Conservation (phyloP, 805 yeast species). For the Wickerhamiella parazyma region DNA sequence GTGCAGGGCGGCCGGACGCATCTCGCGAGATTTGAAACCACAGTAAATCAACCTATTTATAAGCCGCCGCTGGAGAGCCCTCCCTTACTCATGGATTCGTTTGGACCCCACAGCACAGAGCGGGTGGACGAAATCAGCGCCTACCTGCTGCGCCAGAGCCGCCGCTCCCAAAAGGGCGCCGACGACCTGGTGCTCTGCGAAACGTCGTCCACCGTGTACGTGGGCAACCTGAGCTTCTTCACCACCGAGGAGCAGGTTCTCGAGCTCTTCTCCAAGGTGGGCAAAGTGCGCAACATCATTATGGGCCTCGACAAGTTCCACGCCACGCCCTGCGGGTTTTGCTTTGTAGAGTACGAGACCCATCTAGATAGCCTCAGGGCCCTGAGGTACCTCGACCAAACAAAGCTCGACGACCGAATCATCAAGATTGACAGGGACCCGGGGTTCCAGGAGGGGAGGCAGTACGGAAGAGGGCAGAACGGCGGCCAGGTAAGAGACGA, state of each 20-base stretch:
- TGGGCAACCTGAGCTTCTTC: slow-evolving; percentile 78
- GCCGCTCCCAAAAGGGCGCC: slow-evolving; percentile 23
- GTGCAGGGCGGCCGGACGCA: no score
- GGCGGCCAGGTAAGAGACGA: slow-evolving; percentile 91
- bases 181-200: slow-evolving; percentile 54
- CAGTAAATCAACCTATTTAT: no score
- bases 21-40: no score
- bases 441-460: slow-evolving; percentile 90
- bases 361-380: slow-evolving; percentile 68
- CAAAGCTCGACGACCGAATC: slow-evolving; percentile 69
- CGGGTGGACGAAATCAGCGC: slow-evolving; percentile 26
- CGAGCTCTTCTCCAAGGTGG: slow-evolving; percentile 68
- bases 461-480: slow-evolving; percentile 80
- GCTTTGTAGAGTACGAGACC: slow-evolving; percentile 67
- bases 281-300: slow-evolving; percentile 61
- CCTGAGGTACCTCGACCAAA: slow-evolving; percentile 66
- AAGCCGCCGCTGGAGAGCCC: no score
- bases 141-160: slow-evolving; percentile 26
- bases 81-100: slow-evolving; percentile 8
- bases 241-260: slow-evolving; percentile 92
- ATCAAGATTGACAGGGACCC: slow-evolving; percentile 89
- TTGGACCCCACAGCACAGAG: slow-evolving; percentile 26
- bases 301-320: slow-evolving; percentile 92
- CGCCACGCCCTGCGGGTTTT: slow-evolving; percentile 92
- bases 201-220: slow-evolving; percentile 65